These are phyloP conservation scores for Apiotrichum laibachii DNA, from an alignment of 1,284 basidiomycete species.

Conservation along the genomic window DNA sequence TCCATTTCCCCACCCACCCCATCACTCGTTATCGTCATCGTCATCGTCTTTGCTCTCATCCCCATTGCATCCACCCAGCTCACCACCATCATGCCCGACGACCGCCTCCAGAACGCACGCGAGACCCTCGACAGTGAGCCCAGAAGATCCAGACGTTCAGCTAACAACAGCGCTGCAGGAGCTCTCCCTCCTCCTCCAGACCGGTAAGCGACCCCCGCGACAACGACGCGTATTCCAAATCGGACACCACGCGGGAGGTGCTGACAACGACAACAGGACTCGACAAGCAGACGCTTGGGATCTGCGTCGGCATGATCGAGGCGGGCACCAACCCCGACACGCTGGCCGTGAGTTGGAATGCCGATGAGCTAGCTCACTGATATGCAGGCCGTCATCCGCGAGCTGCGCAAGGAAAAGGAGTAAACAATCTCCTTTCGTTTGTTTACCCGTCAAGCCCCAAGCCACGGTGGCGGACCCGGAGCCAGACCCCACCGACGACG, in stretches of 20 bases:
- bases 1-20: too few relatives aligned
- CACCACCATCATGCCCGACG: constrained; percentile 15
- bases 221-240: constrained; percentile 2
- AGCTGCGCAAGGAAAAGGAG: constrained; percentile 28
- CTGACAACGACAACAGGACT: constrained; percentile 30
- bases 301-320: constrained; percentile 50
- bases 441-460: too few relatives aligned
- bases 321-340: constrained; percentile 49
- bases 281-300: constrained; percentile 46
- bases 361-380: neutral
- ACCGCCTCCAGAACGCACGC: constrained; percentile 42
- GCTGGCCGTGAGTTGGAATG: constrained; percentile 36
- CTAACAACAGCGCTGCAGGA: constrained; percentile 39
- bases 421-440: too few relatives aligned
- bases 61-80: neutral
- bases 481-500: too few relatives aligned
- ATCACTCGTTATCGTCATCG: too few relatives aligned
- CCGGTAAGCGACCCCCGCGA: constrained; percentile 24
- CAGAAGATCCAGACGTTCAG: too few relatives aligned
- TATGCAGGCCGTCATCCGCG: constrained; percentile 28
- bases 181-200: constrained; percentile 46
- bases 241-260: neutral
- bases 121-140: constrained; percentile 48
- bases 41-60: too few relatives aligned
- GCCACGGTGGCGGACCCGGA: too few relatives aligned